Percentiles rank a stretch among this genome's conserved stretches.
phyloP scores from a whole-genome alignment of 2,329 filamentous ascomycete genomes.

The Coniochaeta sp. region DNA sequence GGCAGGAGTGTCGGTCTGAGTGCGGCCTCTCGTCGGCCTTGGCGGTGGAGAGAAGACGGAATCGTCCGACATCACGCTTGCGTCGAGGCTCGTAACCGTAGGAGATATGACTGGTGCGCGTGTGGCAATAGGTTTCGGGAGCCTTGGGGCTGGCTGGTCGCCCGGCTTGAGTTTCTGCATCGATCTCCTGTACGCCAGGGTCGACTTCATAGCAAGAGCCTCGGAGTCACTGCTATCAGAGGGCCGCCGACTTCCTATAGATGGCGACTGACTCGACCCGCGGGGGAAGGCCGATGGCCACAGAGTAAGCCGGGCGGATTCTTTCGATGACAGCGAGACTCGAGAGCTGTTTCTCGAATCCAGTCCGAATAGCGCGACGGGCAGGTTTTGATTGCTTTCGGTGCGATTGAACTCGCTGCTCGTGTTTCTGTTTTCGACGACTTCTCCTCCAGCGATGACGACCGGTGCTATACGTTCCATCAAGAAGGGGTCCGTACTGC shows the following conservation, averaged over 20 bases:
- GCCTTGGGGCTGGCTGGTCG: slow-evolving; percentile 32
- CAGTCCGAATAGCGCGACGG: slow-evolving; percentile 31
- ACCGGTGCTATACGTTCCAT: slow-evolving; percentile 58
- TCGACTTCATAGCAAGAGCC: slow-evolving; percentile 37
- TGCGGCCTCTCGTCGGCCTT: slow-evolving; percentile 24
- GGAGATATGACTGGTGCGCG: slow-evolving; percentile 30
- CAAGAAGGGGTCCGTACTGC: slow-evolving; percentile 49
- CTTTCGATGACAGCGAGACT: slow-evolving; percentile 31
- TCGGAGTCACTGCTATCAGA: slow-evolving; percentile 53
- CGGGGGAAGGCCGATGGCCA: slow-evolving; percentile 49
- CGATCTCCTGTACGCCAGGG: slow-evolving; percentile 48
- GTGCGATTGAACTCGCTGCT: slow-evolving; percentile 40
- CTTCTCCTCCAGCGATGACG: slow-evolving; percentile 56
- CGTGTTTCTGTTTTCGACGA: slow-evolving; percentile 53
- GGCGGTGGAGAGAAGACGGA: slow-evolving; percentile 32
- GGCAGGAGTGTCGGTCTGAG: slow-evolving; percentile 9
- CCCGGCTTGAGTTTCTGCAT: slow-evolving; percentile 42
- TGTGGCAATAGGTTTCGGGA: slow-evolving; percentile 48
- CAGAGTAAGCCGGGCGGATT: slow-evolving; percentile 34
- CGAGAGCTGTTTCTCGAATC: slow-evolving; percentile 36
- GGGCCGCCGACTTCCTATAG: slow-evolving; percentile 30
- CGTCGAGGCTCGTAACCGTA: slow-evolving; percentile 50
- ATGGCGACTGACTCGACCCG: slow-evolving; percentile 15
- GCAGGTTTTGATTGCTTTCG: slow-evolving; percentile 42
- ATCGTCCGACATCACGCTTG: slow-evolving; percentile 50